Base-by-base conservation (phyloP, 2,329 filamentous ascomycete genomes). In the Aspergillus fructus region DNA sequence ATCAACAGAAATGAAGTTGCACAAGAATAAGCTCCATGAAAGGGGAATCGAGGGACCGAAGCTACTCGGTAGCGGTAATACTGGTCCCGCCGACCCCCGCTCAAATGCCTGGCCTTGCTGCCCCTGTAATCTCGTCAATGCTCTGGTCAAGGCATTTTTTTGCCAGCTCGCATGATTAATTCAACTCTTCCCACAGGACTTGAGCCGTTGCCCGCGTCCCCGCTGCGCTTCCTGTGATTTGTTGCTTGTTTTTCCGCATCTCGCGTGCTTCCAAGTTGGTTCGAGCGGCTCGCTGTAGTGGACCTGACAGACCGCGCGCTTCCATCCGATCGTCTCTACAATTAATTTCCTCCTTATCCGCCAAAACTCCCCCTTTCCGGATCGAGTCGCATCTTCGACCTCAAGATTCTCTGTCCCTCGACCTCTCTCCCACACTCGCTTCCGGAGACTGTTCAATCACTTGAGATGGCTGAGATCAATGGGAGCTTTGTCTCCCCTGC, bases 401-500 rank as follows among this genome's bases (percentile, higher is more conserved):
- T 51, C 47, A 23, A n/a, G 53, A 55, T 27, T 54, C 46, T 49
- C 47, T 34, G 34, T 43, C 46, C 59, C 50, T 49, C 43, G 54
- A 58, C 49, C 39, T 52, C 48, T 43, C 48, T 52, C 63, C 63
- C 60, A 55, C 50, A 46, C 56, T 64, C 60, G 58, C 62, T 47
- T 46, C 9, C 21, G 50, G 50, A 39, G 51, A 41, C 55, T 62
- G 53, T 30, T 60, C 51, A 54, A 52, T 59, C 46, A 45, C 43
- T 59, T 62, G 59, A 64, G 42, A 76, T 77, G 74, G 72, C 66
- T 64, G 81, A 80, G 66, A 76, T 84, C 66, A 89, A 89, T 74
- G 83, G 84, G 67, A 87, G 83, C 73, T 88, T 91, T 67, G 83
- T 84, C 68, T 91, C 89, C 72, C 85, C 88, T 49, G 73, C 88